These are phyloP conservation scores for Neofusicoccum umdonicola DNA, from an alignment of 2,329 filamentous ascomycete genomes.

Conservation along the genomic window DNA sequence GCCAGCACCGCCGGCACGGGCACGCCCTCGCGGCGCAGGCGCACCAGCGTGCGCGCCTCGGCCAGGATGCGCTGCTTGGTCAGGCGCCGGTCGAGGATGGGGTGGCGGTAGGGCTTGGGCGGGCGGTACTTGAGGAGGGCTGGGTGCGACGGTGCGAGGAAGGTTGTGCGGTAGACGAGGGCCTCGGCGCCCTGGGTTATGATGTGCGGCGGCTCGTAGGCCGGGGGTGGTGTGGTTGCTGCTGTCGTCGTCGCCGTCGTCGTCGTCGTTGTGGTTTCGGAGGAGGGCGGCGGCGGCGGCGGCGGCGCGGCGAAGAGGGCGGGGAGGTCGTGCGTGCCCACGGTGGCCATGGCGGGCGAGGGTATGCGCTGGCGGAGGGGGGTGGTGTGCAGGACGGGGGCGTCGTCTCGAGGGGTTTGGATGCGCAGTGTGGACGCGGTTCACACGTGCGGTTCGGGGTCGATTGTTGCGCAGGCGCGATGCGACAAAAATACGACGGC, in stretches of 20 bases:
- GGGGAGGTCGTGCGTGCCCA: slow-evolving; percentile 20
- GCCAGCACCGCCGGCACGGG: slow-evolving; percentile 79
- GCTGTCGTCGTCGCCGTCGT: not conserved
- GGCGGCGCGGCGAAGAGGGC: not conserved
- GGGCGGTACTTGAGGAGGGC: slow-evolving; percentile 90
- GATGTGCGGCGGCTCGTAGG: slow-evolving; percentile 43
- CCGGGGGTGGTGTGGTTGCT: not conserved
- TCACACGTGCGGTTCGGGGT: too few species aligned
- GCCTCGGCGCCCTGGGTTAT: slow-evolving; percentile 95
- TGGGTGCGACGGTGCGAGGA: slow-evolving; percentile 64
- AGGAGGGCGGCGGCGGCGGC: not conserved
- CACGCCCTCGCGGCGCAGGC: slow-evolving; percentile 75
- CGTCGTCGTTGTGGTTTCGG: not conserved
- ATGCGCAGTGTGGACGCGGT: too few species aligned
- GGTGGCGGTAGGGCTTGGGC: slow-evolving; percentile 87
- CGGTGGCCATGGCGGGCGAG: slow-evolving; percentile 1
- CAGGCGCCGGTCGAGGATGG: slow-evolving; percentile 79
- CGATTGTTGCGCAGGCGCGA: too few species aligned
- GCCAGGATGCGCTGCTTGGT: slow-evolving; percentile 84
- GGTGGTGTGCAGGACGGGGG: not conserved
- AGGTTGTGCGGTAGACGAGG: slow-evolving; percentile 83
- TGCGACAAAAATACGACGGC: not conserved
- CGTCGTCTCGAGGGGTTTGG: too few species aligned
- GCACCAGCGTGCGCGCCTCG: slow-evolving; percentile 81
- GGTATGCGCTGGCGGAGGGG: too few species aligned